Evolutionary conservation across 2,329 filamentous ascomycete species (phyloP), one percentile per base, ranked within the genome.

Genomic region (Aspergillus oerlinghausenensis): DNA sequence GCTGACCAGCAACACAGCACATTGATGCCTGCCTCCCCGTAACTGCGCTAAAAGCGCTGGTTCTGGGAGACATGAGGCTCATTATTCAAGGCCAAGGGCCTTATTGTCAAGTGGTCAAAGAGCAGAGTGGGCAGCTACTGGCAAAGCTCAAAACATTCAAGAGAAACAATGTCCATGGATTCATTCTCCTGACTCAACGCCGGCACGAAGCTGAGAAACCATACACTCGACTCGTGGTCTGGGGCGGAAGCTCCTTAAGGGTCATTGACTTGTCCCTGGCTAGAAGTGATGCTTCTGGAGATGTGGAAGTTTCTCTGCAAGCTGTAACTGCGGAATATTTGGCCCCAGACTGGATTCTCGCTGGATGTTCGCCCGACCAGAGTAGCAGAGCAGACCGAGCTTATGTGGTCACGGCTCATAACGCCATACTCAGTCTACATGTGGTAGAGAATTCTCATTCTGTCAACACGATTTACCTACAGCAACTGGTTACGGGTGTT

Each of bases 381-480:
- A 55, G 62, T 43, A 59, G 68, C 55, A 54, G 61, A 29, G 49
- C 61, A 1, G 67, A 68, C 28, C 69, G 73, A 10, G 85, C 83
- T 17, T 84, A 85, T 17, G 73, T 94, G 10, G 79, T 95, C 17
- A 96, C 92, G 1, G 91, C 93, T 1, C 92, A 97, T 73, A 97
- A 97, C 78, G 87, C 90, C 51, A 79, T 95, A 4, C 72, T 90
- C 6, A 79, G 79, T 29, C 70, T 88, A 21, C 67, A 65, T 55
- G 47, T 67, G 3, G 49, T 55, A 25, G 28, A 71, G 17, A 55
- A 60, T 8, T 50, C 62, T 3, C 57, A 53, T 25, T 63, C 65
- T 52, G 65, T 61, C 6, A 63, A 55, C 9, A 59, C 70, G 5
- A 63, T 74, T n/a, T 57, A 67, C 26, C 56, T 67, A 6, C 65